Conservation (phyloP, 768 basidiomycete species). For the Amanita molliuscula region DNA sequence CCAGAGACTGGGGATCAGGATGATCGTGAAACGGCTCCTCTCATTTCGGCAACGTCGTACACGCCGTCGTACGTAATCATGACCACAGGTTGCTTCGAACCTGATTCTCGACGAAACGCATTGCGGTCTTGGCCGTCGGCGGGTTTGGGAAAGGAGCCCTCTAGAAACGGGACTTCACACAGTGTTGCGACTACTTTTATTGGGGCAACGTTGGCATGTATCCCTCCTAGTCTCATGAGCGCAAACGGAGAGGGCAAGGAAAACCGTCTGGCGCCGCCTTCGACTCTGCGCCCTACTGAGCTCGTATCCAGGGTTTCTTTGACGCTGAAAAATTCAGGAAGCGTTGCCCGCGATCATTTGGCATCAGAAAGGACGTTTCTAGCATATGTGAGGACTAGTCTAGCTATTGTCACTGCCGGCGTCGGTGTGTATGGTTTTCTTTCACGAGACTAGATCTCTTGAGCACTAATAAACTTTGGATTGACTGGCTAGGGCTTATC, state of each 20-base stretch:
- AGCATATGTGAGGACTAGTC: constrained; percentile 55
- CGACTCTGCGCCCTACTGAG: not conserved
- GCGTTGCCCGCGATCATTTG: constrained; percentile 54
- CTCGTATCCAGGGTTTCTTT: constrained; percentile 13
- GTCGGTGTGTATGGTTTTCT: constrained; percentile 34
- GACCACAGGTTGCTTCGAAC: not conserved
- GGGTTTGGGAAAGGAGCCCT: not conserved
- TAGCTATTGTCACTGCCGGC: constrained; percentile 47
- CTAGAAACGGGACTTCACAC: not conserved
- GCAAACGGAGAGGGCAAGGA: not conserved
- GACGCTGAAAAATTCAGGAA: constrained; percentile 46
- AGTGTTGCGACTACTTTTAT: not conserved
- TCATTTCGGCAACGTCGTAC: not conserved
- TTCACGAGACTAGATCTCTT: not conserved
- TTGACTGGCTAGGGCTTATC: constrained; percentile 32
- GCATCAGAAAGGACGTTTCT: constrained; percentile 56
- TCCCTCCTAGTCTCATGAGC: not conserved
- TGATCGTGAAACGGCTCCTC: not conserved
- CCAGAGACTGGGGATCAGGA: not conserved
- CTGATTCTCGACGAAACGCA: not conserved
- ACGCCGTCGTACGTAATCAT: not conserved
- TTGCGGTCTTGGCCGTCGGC: not conserved
- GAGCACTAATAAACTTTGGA: not conserved
- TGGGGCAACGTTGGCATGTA: not conserved
- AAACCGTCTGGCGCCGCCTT: not conserved